A percentile compares a stretch with the other conserved stretches of the same genome.
Evolutionary conservation across 2,329 filamentous ascomycete genomes (phyloP).

Genomic region (Penicillium sp.): DNA sequence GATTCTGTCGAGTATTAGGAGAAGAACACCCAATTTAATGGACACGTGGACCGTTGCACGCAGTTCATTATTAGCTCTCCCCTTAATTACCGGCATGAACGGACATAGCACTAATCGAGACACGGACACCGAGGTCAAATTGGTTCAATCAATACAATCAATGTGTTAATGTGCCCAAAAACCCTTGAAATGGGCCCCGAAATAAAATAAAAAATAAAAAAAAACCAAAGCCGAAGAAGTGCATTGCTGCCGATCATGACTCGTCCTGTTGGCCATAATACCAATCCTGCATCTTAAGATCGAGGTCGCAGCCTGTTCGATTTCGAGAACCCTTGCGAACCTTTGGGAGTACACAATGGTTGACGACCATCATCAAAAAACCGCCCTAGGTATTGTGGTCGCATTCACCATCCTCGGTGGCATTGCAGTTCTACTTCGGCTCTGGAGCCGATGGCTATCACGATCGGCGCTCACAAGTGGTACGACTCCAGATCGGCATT

Average conservation of each 20-base stretch:
- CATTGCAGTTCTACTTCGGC: slow-evolving; percentile 23
- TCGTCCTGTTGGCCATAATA: not conserved
- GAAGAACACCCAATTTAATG: not conserved
- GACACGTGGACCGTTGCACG: not conserved
- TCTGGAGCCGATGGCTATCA: slow-evolving; percentile 27
- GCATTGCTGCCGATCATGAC: not conserved
- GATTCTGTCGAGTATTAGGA: not conserved
- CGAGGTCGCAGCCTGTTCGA: not conserved
- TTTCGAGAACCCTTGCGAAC: too few species aligned
- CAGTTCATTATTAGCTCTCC: not conserved
- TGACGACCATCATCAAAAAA: slow-evolving; percentile 23
- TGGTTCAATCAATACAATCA: not conserved
- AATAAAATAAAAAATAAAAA: too few species aligned
- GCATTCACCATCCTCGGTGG: slow-evolving; percentile 25
- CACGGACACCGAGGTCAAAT: not conserved
- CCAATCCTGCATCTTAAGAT: not conserved
- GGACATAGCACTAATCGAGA: not conserved
- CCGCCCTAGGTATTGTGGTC: slow-evolving; percentile 23
- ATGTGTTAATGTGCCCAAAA: not conserved
- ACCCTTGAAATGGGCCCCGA: not conserved
- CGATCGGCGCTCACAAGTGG: slow-evolving; percentile 20
- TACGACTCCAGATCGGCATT: slow-evolving; percentile 10
- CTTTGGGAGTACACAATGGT: slow-evolving; percentile 11
- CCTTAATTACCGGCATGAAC: not conserved
- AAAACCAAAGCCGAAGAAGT: not conserved